Evolutionary conservation across 169 alveolate species (phyloP).

Genomic region (Eimeria maxima): DNA sequence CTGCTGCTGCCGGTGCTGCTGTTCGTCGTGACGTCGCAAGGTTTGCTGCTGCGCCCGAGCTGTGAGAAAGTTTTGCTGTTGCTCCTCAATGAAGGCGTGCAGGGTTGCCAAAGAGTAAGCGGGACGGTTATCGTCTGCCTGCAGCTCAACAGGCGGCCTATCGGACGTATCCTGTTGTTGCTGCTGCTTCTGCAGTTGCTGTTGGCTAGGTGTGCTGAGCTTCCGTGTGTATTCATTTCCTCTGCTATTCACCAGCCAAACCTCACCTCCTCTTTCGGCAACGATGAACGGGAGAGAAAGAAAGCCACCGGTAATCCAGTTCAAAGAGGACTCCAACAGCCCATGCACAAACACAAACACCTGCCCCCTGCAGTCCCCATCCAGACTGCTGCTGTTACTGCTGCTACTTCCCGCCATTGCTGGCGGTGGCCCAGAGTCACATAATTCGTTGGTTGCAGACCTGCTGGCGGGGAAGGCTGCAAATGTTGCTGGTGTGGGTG

Average conservation of each 20-base stretch:
- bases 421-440: background rate
- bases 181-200: slow-evolving; percentile 50
- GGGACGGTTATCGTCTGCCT: background rate
- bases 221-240: slow-evolving; percentile 89
- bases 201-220: slow-evolving; percentile 5
- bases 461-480: slow-evolving; percentile 1
- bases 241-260: slow-evolving; percentile 94
- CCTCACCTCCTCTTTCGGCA: slow-evolving; percentile 91
- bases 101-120: background rate
- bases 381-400: slow-evolving; percentile 49
- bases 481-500: background rate
- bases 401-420: background rate
- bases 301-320: slow-evolving; percentile 90
- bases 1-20: slow-evolving; percentile 37
- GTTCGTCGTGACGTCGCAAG: background rate
- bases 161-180: slow-evolving; percentile 1
- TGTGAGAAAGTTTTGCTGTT: background rate
- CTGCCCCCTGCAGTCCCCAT: slow-evolving; percentile 67
- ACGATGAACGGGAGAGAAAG: slow-evolving; percentile 89
- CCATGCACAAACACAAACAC: slow-evolving; percentile 93
- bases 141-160: background rate
- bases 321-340: slow-evolving; percentile 91
- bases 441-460: background rate
- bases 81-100: slow-evolving; percentile 38
- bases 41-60: slow-evolving; percentile 18